Base-by-base conservation (phyloP, 2,329 filamentous ascomycete genomes). In the Penicillium sp. region DNA sequence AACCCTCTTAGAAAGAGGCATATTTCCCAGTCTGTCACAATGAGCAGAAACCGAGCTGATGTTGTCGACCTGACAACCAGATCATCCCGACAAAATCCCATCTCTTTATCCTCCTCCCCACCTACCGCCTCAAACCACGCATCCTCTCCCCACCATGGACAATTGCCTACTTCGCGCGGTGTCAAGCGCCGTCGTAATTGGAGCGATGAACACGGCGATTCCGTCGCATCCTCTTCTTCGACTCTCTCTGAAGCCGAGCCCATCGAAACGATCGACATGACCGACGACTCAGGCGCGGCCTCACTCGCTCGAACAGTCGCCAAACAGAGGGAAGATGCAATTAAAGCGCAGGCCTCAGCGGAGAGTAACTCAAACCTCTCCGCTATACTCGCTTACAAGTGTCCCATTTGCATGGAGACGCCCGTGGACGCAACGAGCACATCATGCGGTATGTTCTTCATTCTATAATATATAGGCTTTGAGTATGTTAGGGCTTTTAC, bases 321-420 rank as follows among this genome's bases (percentile, higher is more conserved):
- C 47, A 84, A 82, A 66, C 82, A 50, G 54, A 70, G 35, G 62
- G 69, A 19, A 68, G 25, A 43, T 31, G 37, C 38, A 3, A 43
- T 43, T n/a, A 33, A 41, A 29, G 29, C 47, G 2, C 38, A 38
- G 29, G 23, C 35, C 2, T 17, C 31, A 6, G 25, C 12, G 7
- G 35, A 35, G 8, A 29, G n/a, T 3, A 23, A 29, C 6, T 15
- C 41, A 29, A 45, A 33, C 1, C 40, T 47, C 12, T 76, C 75
- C 37, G 65, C 75, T 37, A 75, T 82, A 62, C 81, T 74, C 23
- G 79, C 72, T 6, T 81, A 81, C 67, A 83, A 77, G 60, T 88
- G 85, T 68, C 84, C 86, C 45, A 84, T 88, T 23, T 88, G 85
- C 71, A 83, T 88, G 82, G 85, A 87, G 62, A 79, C 75, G 4